phyloP scores from a whole-genome alignment of 306 rosid species.

The Ormosia emarginata region DNA sequence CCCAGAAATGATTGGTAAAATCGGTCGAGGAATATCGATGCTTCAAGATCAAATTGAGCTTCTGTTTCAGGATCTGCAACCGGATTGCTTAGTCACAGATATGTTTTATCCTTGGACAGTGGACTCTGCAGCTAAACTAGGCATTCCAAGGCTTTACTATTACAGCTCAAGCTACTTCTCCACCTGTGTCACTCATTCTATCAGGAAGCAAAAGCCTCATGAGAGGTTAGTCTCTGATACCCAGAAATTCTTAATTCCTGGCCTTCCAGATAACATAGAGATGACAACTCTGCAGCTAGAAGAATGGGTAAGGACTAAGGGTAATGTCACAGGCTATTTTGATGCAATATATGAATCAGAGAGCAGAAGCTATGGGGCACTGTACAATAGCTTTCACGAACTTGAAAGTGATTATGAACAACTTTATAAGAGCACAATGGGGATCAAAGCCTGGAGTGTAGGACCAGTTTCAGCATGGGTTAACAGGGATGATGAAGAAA shows the following conservation, averaged over 20 bases:
- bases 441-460: conserved; percentile 27
- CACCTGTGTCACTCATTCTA: not conserved
- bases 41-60: no score
- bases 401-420: conserved; percentile 2
- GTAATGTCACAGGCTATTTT: not conserved
- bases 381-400: conserved; percentile 13
- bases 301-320: not conserved
- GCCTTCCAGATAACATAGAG: not conserved
- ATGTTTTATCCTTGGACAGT: not conserved
- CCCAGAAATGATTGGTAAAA: no score
- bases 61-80: no score
- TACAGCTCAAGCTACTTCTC: conserved; percentile 11
- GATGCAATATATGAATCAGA: not conserved
- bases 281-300: not conserved
- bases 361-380: not conserved
- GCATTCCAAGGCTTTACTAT: conserved; percentile 15
- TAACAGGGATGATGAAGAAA: not conserved
- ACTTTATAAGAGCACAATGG: not conserved
- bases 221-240: not conserved
- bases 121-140: not conserved
- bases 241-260: not conserved
- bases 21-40: no score
- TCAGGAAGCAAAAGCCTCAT: not conserved
- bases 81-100: not conserved
- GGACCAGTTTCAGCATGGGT: conserved; percentile 32